phyloP scores from a whole-genome alignment of 306 rosid genomes.

The Sechiopsis laciniata region DNA sequence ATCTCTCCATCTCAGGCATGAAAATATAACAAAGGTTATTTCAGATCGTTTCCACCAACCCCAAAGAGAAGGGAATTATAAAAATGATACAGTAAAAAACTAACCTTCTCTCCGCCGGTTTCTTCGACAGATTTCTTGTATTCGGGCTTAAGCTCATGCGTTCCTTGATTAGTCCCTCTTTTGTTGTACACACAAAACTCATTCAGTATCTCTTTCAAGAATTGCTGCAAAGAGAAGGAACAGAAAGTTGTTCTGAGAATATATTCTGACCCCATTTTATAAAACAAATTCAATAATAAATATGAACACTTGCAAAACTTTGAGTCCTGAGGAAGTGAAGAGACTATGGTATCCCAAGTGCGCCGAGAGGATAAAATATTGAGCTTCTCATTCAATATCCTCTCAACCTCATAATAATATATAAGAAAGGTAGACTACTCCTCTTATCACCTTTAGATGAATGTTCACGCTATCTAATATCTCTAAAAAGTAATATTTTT shows the following conservation, averaged over 20 bases:
- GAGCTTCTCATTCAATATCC: not conserved
- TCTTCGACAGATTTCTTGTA: slow-evolving; percentile 93
- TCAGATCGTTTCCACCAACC: not conserved
- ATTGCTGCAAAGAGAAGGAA: slow-evolving; percentile 61
- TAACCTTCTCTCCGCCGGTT: slow-evolving; percentile 46
- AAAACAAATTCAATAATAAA: too few species aligned
- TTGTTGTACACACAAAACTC: slow-evolving; percentile 92
- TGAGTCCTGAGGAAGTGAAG: not conserved
- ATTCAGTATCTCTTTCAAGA: slow-evolving; percentile 92
- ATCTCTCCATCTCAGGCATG: slow-evolving; percentile 5
- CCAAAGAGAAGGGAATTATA: slow-evolving; percentile 16
- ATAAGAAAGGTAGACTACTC: too few species aligned
- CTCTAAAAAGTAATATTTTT: not conserved
- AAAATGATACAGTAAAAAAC: slow-evolving; percentile 1
- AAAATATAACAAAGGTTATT: not conserved
- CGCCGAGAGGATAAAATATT: not conserved
- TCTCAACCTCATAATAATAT: not conserved
- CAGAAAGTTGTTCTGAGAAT: too few species aligned
- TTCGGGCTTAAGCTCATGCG: slow-evolving; percentile 96
- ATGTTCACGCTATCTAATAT: too few species aligned
- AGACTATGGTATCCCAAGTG: not conserved
- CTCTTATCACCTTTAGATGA: too few species aligned
- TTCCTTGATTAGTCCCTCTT: slow-evolving; percentile 98
- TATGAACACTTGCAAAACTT: not conserved
- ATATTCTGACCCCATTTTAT: too few species aligned